Evolutionary conservation across 106 monocot species (phyloP), one percentile per base, ranked within the genome.

Genomic region (Triglochin maritima): DNA sequence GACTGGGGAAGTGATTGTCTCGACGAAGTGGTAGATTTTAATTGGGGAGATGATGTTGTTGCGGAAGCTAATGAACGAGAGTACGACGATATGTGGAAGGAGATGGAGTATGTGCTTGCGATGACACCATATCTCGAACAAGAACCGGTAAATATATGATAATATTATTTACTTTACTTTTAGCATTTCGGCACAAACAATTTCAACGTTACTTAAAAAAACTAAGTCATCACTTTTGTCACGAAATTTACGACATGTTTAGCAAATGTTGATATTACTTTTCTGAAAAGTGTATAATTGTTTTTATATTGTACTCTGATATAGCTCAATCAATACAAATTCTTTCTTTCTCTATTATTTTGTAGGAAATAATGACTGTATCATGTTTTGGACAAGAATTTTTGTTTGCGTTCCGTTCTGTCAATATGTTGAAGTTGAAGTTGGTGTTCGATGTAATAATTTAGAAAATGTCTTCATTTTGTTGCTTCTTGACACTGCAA

Each of bases 1-100:
- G 49, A 79, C 60, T 42, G 59, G 48, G 16, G 54, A 47, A 42
- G 46, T n/a, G 47, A 50, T 14, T 60, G 50, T 60, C 9, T 47
- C n/a, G 64, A 67, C 10, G 70, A 79, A 73, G 41, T 15, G 52
- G 60, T 79, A 59, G 66, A 84, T 55, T 81, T 83, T 63, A 81
- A 60, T 7, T 86, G 86, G 90, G 60, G 66, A 56, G 48, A 83
- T 55, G 17, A 63, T 59, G 15, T 16, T 41, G 65, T 71, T 63
- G 46, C 42, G 29, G 64, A 73, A 66, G 13, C n/a, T 46, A 73
- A 81, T 71, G 60, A 60, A 56, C 69, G 72, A 48, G 81, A 86
- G 50, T 64, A 84, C 71, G 86, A 81, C 74, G 81, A 83, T n/a
- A 70, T 90, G 45, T 90, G 86, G 86, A 80, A 80, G 65, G 84